Percentiles rank a stretch among this genome's conserved stretches.
Conservation (phyloP, 306 rosid genomes). For the Sphenostylis stenocarpa region DNA sequence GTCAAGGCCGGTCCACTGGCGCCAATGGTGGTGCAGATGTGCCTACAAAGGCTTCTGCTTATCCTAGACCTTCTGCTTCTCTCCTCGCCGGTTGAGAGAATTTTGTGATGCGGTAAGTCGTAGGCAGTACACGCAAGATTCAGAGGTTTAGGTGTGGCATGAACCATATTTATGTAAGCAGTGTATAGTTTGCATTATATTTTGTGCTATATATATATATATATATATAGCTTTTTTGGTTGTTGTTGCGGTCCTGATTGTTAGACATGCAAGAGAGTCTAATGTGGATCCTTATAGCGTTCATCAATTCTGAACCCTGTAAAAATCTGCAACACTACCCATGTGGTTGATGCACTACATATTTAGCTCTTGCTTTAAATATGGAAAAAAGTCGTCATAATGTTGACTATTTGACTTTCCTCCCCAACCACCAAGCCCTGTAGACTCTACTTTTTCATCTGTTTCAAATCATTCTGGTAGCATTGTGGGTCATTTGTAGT, state of each 20-base stretch:
- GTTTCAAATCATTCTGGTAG: not conserved
- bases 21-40: conserved; percentile 31
- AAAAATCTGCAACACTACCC: conserved; percentile 6
- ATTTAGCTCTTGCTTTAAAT: not conserved
- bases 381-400: not conserved
- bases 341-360: conserved; percentile 14
- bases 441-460: conserved; percentile 2
- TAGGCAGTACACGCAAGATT: conserved; percentile 7
- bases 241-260: conserved; percentile 24
- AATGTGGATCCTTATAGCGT: conserved; percentile 24
- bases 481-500: not conserved
- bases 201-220: conserved; percentile 31
- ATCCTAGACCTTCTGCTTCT: conserved; percentile 73
- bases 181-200: conserved; percentile 46
- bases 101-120: not conserved
- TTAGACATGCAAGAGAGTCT: conserved; percentile 14
- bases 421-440: not conserved
- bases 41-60: conserved; percentile 36
- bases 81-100: conserved; percentile 45
- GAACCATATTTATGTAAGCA: conserved; percentile 38
- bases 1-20: conserved; percentile 3
- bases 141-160: conserved; percentile 33
- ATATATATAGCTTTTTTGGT: conserved; percentile 26
- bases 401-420: conserved; percentile 8
- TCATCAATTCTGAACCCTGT: conserved; percentile 15